Evolutionary conservation across 1,284 basidiomycete species (phyloP), one percentile per base, ranked within the genome.

Genomic region (Gomphus sp.): DNA sequence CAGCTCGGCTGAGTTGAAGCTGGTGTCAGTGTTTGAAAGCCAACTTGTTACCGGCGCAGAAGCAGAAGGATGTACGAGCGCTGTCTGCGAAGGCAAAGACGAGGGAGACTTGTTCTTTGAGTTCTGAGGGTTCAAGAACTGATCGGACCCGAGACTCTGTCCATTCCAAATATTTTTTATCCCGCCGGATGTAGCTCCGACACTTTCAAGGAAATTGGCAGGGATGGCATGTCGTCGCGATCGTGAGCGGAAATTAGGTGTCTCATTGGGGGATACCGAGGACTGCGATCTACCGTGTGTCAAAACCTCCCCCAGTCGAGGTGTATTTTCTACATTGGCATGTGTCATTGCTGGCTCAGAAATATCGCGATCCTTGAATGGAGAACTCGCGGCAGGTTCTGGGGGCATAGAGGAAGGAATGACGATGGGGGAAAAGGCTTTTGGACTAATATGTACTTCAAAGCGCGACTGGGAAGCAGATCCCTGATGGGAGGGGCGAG

Each of bases 361-460:
- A 36, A 53, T 53, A 28, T 36, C 36, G 36, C 52, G 52, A 12
- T 53, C 36, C 25, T 53, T 37, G 3, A 7, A 9, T 8, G 36
- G 39, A 43, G 52, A 39, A 10, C 36, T 22, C 11, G 36, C 5
- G 31, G 34, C 52, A 22, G 52, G 10, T 16, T 53, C 36, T 16
- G 52, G 52, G 5, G 52, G 34, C 3, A 36, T 53, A 7, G 52
- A 53, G 12, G 52, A 53, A 12, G 52, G 52, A 16, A 53, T 53
- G 14, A 53, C 3, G 36, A 53, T 53, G 36, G 52, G 52, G 1
- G 52, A 36, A 18, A 53, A 53, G 8, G 36, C 52, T 11, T 36
- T 53, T 22, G 52, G 52, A 28, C 52, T 41, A 2, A 53, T 53
- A 41, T 53, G 52, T 16, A 53, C 52, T 36, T 53, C n/a, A 39